phyloP scores from a whole-genome alignment of 2,329 filamentous ascomycete species.

The Colletotrichum sp. region DNA sequence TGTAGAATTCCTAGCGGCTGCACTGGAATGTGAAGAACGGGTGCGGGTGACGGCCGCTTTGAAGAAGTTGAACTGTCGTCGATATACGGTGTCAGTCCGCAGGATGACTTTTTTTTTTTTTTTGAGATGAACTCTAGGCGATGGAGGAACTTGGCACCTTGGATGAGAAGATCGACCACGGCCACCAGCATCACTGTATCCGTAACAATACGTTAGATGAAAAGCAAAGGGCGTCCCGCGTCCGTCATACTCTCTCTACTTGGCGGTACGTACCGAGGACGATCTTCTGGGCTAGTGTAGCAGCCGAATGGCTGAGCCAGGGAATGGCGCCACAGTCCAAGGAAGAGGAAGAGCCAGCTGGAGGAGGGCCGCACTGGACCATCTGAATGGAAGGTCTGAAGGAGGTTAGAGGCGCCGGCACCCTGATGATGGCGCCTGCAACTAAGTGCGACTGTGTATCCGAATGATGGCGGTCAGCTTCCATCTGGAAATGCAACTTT shows the following conservation, averaged over 20 bases:
- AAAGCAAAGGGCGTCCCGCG: not conserved
- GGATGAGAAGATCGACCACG: not conserved
- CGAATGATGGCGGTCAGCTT: not conserved
- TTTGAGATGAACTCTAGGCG: not conserved
- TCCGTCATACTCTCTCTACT: not conserved
- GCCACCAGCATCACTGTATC: conserved; percentile 2
- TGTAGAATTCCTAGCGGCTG: not conserved
- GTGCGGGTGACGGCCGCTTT: not conserved
- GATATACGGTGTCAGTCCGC: not conserved
- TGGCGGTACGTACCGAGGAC: conserved; percentile 13
- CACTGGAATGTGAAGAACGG: not conserved
- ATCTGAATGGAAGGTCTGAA: not conserved
- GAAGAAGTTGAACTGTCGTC: not conserved
- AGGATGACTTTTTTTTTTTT: not conserved
- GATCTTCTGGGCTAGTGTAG: conserved; percentile 9
- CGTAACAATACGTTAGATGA: conserved; percentile 12
- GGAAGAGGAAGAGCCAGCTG: not conserved
- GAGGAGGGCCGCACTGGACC: not conserved
- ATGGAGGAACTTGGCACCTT: not conserved
- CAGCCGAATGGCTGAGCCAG: conserved; percentile 15
- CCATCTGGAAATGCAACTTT: not conserved
- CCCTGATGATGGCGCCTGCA: not conserved
- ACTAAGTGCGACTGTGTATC: not conserved
- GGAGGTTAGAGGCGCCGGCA: not conserved
- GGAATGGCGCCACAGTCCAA: conserved; percentile 4